Conservation (phyloP, 164 flowering plant species). For the Dillenia suffruticosa region DNA sequence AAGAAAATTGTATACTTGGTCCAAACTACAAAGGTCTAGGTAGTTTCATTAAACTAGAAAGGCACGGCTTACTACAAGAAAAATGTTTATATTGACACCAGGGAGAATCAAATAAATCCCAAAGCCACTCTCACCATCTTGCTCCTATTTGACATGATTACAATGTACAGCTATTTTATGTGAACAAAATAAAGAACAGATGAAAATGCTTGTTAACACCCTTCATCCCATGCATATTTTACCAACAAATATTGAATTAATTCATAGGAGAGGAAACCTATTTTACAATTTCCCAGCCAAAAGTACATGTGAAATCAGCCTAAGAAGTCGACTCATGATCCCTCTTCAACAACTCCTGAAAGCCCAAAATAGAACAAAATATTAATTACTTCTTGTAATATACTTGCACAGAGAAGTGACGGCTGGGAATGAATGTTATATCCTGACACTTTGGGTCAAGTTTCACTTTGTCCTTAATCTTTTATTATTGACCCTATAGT, state of each 20-base stretch:
- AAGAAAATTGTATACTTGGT: no score
- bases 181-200: not conserved
- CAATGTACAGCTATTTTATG: slow-evolving; percentile 7
- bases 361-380: not conserved
- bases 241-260: not conserved
- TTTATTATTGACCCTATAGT: no score
- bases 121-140: not conserved
- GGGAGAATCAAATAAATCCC: no score
- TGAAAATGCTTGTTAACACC: not conserved
- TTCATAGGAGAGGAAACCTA: slow-evolving; percentile 7
- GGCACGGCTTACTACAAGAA: no score
- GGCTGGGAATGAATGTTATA: not conserved
- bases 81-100: no score
- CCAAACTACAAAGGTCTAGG: no score
- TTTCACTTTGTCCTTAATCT: no score
- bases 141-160: not conserved
- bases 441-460: not conserved
- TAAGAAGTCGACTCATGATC: slow-evolving; percentile 32
- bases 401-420: not conserved
- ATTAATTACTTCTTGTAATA: not conserved
- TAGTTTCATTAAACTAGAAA: no score
- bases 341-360: slow-evolving; percentile 56
- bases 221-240: not conserved
- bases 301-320: slow-evolving; percentile 8
- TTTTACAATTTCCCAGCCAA: slow-evolving; percentile 27